phyloP scores from a whole-genome alignment of 805 yeast genomes.

The Saccharomycopsis malanga region DNA sequence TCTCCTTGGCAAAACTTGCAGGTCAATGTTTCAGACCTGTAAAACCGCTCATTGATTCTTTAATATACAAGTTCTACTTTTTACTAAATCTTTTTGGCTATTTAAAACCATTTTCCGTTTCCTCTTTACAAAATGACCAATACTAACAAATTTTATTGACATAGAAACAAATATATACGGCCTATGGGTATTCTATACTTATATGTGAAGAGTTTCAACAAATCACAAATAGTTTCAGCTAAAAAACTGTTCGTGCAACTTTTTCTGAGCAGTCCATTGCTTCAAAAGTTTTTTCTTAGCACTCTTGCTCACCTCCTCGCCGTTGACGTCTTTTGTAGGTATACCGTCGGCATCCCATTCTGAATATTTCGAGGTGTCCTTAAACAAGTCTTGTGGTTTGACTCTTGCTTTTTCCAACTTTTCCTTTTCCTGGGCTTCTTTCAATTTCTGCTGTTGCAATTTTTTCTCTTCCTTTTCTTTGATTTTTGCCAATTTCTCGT shows the following conservation, averaged over 20 bases:
- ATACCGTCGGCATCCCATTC: conserved; percentile 84
- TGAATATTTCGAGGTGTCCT: conserved; percentile 39
- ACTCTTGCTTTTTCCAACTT: conserved; percentile 59
- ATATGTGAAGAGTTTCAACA: no score
- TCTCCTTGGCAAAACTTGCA: no score
- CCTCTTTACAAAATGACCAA: no score
- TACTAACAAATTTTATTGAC: no score
- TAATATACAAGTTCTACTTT: no score
- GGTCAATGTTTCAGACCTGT: no score
- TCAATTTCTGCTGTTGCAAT: conserved; percentile 45
- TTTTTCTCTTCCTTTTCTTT: conserved; percentile 51
- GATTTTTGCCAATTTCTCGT: conserved; percentile 41
- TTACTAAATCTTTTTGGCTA: no score
- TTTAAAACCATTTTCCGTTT: no score
- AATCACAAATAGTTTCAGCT: not conserved
- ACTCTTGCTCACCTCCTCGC: conserved; percentile 82
- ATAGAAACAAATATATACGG: no score
- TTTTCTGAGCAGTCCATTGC: conserved; percentile 72
- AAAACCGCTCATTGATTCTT: no score
- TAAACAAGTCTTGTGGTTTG: conserved; percentile 69
- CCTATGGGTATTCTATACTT: no score
- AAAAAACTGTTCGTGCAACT: conserved; percentile 63
- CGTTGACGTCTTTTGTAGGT: conserved; percentile 69
- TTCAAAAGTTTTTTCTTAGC: conserved; percentile 76
- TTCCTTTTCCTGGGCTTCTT: conserved; percentile 58